These are phyloP conservation scores for Prunus campanulata DNA, from an alignment of 306 rosid species.

Conservation along the genomic window DNA sequence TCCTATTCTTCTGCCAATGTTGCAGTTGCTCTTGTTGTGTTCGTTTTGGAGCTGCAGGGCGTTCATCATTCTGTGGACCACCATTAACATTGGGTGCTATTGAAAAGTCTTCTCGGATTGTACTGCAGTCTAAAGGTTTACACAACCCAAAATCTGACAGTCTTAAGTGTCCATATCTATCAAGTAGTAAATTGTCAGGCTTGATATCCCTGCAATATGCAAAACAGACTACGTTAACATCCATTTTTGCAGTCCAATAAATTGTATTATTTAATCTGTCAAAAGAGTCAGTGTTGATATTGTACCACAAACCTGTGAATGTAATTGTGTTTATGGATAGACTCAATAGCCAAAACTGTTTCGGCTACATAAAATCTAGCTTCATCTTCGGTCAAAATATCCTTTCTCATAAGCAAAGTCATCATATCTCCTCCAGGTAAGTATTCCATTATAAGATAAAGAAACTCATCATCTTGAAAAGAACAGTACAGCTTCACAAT, in stretches of 20 bases:
- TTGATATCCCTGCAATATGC: slow-evolving; percentile 79
- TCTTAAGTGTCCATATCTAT: slow-evolving; percentile 88
- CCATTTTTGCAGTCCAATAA: slow-evolving; percentile 2
- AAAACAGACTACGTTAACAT: slow-evolving; percentile 21
- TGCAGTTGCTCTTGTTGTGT: slow-evolving; percentile 90
- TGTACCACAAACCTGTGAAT: slow-evolving; percentile 67
- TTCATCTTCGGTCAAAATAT: slow-evolving; percentile 87
- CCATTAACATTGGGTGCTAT: slow-evolving; percentile 52
- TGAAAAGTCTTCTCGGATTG: slow-evolving; percentile 74
- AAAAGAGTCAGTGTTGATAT: neutral
- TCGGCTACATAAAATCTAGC: slow-evolving; percentile 94
- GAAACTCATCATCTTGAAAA: slow-evolving; percentile 88
- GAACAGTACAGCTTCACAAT: slow-evolving; percentile 94
- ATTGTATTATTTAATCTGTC: neutral
- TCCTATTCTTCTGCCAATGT: slow-evolving; percentile 96
- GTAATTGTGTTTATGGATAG: slow-evolving; percentile 92
- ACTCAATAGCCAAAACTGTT: slow-evolving; percentile 87
- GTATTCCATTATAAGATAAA: slow-evolving; percentile 97
- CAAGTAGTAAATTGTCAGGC: slow-evolving; percentile 95
- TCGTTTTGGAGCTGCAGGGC: slow-evolving; percentile 66
- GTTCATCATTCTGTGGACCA: slow-evolving; percentile 55
- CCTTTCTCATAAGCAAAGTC: slow-evolving; percentile 99
- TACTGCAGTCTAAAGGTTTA: slow-evolving; percentile 95
- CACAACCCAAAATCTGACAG: slow-evolving; percentile 98
- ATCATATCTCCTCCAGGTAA: slow-evolving; percentile 99